Evolutionary conservation across 352 stramenopile genomes (phyloP).

Genomic region (Lagenidium sp.): DNA sequence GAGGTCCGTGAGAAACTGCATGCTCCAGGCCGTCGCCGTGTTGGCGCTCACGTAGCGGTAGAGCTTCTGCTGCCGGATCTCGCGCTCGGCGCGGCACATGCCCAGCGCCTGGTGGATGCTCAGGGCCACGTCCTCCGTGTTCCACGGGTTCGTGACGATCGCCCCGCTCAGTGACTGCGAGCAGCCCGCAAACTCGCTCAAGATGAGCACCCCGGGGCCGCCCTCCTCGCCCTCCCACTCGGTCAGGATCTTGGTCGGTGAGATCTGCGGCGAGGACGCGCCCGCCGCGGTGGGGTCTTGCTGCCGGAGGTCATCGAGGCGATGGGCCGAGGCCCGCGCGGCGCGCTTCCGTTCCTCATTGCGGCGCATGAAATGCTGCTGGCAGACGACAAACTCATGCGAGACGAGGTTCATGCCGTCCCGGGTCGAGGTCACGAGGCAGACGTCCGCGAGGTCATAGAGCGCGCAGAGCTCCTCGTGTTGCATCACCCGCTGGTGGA

Average conservation of each 20-base stretch:
- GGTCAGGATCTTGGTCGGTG: slow-evolving; percentile 44
- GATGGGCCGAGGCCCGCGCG: slow-evolving; percentile 7
- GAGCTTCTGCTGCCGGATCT: slow-evolving; percentile 86
- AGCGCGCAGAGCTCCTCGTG: slow-evolving; percentile 85
- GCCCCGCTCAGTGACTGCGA: slow-evolving; percentile 82
- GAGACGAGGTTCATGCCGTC: slow-evolving; percentile 90
- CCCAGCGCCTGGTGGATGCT: slow-evolving; percentile 79
- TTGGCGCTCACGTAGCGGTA: slow-evolving; percentile 85
- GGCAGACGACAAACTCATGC: slow-evolving; percentile 85
- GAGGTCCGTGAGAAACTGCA: slow-evolving; percentile 74
- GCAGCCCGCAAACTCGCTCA: slow-evolving; percentile 86
- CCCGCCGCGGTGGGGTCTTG: neutral
- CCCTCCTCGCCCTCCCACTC: slow-evolving; percentile 75
- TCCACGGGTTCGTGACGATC: slow-evolving; percentile 84
- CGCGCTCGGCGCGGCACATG: slow-evolving; percentile 73
- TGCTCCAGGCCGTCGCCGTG: slow-evolving; percentile 75
- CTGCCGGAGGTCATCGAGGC: slow-evolving; percentile 12
- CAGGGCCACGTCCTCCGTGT: slow-evolving; percentile 77
- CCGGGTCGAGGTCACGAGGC: slow-evolving; percentile 79
- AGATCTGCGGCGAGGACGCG: slow-evolving; percentile 16
- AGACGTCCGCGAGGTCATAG: slow-evolving; percentile 86
- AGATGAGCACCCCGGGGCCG: slow-evolving; percentile 74
- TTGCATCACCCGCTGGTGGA: slow-evolving; percentile 65
- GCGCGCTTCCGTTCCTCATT: slow-evolving; percentile 25
- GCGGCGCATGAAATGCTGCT: slow-evolving; percentile 78